Percentiles rank a stretch among this genome's conserved stretches.
Evolutionary conservation across 805 yeast genomes (phyloP).

Genomic region (Metschnikowia chrysomelidarum): DNA sequence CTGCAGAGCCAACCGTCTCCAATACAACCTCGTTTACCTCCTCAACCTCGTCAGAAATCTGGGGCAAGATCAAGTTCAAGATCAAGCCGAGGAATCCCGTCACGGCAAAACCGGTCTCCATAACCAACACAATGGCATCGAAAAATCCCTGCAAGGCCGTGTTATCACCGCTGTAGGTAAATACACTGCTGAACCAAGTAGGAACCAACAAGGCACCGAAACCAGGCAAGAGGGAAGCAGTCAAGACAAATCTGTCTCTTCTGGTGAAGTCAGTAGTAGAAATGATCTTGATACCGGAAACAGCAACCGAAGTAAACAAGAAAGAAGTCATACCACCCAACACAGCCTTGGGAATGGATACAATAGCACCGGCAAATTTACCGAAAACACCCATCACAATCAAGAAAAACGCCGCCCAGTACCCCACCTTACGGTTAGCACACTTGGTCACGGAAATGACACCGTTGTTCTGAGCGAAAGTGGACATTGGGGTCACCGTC

Average conservation of each 20-base stretch:
- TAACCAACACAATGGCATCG: conserved; percentile 20
- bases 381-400: conserved; percentile 85
- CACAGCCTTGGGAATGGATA: conserved; percentile 67
- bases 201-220: conserved; percentile 20
- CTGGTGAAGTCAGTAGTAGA: conserved; percentile 22
- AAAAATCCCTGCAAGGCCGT: conserved; percentile 15
- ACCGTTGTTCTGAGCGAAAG: conserved; percentile 95
- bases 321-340: conserved; percentile 22
- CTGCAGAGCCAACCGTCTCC: conserved; percentile 21
- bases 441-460: conserved; percentile 90
- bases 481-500: conserved; percentile 87
- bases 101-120: conserved; percentile 20
- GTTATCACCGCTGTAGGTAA: conserved; percentile 18
- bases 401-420: conserved; percentile 77
- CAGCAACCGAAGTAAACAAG: conserved; percentile 21
- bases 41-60: conserved; percentile 18
- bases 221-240: conserved; percentile 20
- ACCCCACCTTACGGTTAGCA: conserved; percentile 80
- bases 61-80: conserved; percentile 20
- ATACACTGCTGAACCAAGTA: conserved; percentile 17
- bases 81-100: conserved; percentile 19
- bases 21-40: conserved; percentile 20
- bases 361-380: conserved; percentile 50
- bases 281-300: conserved; percentile 21
- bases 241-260: conserved; percentile 20